phyloP scores from a whole-genome alignment of 108 stramenopile species.

The Phaeodactylum tricornutum region DNA sequence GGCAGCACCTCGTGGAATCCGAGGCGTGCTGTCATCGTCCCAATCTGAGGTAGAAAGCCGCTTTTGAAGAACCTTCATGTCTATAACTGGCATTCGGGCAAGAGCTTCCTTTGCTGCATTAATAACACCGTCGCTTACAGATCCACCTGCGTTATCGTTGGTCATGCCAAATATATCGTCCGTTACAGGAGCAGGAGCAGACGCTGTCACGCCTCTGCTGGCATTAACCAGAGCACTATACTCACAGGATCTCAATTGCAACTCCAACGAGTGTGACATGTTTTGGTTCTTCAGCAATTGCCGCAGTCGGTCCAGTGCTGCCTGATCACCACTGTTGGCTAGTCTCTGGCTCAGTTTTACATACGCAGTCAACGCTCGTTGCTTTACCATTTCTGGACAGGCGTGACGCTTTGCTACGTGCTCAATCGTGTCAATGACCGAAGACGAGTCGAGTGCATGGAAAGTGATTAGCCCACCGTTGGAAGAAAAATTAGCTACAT shows the following conservation, averaged over 20 bases:
- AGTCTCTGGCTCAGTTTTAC: conserved; percentile 83
- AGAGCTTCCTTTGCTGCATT: conserved; percentile 79
- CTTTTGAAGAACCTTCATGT: conserved; percentile 75
- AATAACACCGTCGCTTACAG: conserved; percentile 44
- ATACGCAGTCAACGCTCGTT: conserved; percentile 77
- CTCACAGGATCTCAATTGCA: conserved; percentile 93
- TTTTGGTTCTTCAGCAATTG: conserved; percentile 55
- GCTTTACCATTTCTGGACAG: conserved; percentile 65
- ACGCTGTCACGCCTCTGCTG: conserved; percentile 42
- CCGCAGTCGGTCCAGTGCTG: conserved; percentile 42
- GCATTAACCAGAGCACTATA: conserved; percentile 80
- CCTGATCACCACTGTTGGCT: conserved; percentile 50
- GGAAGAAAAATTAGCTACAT: background rate
- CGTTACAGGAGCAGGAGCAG: conserved; percentile 13
- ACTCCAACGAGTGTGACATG: conserved; percentile 77
- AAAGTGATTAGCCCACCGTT: conserved; percentile 34
- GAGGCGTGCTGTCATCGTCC: background rate
- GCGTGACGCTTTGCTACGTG: conserved; percentile 55
- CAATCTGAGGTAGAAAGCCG: conserved; percentile 13
- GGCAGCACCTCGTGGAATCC: no score
- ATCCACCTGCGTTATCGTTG: conserved; percentile 13
- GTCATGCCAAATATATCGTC: conserved; percentile 67
- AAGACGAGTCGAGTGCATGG: conserved; percentile 44
- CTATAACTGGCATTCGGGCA: conserved; percentile 91
- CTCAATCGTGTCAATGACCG: conserved; percentile 64